Evolutionary conservation across 1,139 yeast genomes (phyloP).

Genomic region (Debaryomyces robertsiae): DNA sequence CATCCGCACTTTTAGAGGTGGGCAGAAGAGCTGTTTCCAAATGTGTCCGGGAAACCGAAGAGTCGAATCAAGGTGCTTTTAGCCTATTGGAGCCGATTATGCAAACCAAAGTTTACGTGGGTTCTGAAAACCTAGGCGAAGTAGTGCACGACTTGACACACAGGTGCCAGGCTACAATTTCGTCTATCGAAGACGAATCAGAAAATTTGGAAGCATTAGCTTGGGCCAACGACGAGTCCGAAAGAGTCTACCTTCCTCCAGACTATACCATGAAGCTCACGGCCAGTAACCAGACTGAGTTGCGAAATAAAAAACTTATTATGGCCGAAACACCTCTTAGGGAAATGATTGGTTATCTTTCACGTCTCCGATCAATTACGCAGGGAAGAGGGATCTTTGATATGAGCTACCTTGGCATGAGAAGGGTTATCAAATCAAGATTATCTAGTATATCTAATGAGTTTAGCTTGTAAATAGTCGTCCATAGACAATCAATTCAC

Average conservation of each 20-base stretch:
- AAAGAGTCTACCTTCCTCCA: slow-evolving; percentile 56
- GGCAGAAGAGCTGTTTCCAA: slow-evolving; percentile 38
- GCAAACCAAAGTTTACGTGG: slow-evolving; percentile 70
- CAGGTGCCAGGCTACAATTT: slow-evolving; percentile 72
- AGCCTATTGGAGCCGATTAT: slow-evolving; percentile 83
- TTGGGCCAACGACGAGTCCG: slow-evolving; percentile 56
- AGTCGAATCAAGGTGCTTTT: slow-evolving; percentile 30
- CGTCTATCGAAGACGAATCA: slow-evolving; percentile 61
- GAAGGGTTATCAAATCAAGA: slow-evolving; percentile 54
- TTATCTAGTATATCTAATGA: slow-evolving; percentile 30
- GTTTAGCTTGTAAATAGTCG: slow-evolving; percentile 13
- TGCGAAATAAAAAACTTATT: slow-evolving; percentile 54
- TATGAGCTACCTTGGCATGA: slow-evolving; percentile 78
- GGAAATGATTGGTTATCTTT: slow-evolving; percentile 88
- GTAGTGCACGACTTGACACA: slow-evolving; percentile 76
- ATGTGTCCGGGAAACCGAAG: slow-evolving; percentile 30
- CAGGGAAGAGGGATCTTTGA: slow-evolving; percentile 87
- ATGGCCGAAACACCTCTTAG: slow-evolving; percentile 80
- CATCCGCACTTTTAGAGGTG: slow-evolving; percentile 31
- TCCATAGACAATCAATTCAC: slow-evolving; percentile 2
- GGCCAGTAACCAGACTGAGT: slow-evolving; percentile 18
- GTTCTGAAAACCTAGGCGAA: slow-evolving; percentile 74
- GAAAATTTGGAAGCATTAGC: slow-evolving; percentile 40
- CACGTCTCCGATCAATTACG: slow-evolving; percentile 76
- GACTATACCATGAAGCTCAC: slow-evolving; percentile 46